A percentile compares a stretch with the other conserved stretches of the same genome.
phyloP scores from a whole-genome alignment of 345 rosid genomes.

The Nephelium lappaceum region DNA sequence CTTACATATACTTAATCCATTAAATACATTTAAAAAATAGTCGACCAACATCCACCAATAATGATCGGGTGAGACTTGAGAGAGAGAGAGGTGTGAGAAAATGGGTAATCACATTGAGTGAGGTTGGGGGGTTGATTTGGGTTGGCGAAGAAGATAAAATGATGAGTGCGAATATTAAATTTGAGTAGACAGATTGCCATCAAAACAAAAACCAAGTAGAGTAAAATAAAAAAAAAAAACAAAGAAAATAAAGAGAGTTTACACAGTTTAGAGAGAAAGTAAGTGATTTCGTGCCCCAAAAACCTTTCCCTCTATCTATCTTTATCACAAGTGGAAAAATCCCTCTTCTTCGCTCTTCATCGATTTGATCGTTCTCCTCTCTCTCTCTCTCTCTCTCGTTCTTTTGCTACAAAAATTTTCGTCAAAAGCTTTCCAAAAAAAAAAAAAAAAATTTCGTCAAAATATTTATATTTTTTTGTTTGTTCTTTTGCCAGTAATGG shows the following conservation, averaged over 20 bases:
- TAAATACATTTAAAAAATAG: no score
- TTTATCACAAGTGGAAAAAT: slow-evolving; percentile 9
- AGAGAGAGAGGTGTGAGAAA: background rate
- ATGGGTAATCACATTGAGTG: background rate
- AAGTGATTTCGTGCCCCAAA: slow-evolving; percentile 30
- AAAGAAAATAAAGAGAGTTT: background rate
- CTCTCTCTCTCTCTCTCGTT: slow-evolving; percentile 26
- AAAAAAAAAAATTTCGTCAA: background rate
- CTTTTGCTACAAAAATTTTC: slow-evolving; percentile 14
- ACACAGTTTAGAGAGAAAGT: background rate
- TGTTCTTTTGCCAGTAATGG: slow-evolving; percentile 59
- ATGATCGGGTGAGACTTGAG: background rate
- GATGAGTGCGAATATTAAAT: slow-evolving; percentile 26
- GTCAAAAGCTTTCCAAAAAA: no score
- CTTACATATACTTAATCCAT: background rate
- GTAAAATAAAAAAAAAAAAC: background rate
- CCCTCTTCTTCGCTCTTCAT: slow-evolving; percentile 30
- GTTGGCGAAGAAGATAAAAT: slow-evolving; percentile 11
- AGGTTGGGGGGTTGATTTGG: background rate
- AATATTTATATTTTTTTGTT: slow-evolving; percentile 23
- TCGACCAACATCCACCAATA: background rate
- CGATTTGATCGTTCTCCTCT: slow-evolving; percentile 62
- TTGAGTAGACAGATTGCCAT: slow-evolving; percentile 26
- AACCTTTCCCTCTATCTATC: slow-evolving; percentile 17
- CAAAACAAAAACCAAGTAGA: background rate